Evolutionary conservation across 257 asterid species (phyloP).

Genomic region (Dorcoceras hygrometricum): DNA sequence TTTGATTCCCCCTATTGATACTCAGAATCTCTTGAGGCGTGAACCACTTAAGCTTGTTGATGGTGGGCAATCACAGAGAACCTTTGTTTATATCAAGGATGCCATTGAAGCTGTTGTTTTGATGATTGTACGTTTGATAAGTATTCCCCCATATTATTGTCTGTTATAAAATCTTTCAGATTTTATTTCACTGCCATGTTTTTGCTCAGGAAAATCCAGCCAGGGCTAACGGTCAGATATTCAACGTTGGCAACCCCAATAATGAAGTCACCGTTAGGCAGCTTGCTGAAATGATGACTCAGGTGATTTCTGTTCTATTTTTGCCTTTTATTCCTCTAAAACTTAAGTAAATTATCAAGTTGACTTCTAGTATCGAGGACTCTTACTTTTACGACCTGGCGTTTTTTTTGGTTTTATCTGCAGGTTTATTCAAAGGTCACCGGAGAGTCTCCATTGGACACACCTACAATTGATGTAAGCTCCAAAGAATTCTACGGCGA

Average conservation of each 20-base stretch:
- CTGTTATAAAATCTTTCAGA: slow-evolving; percentile 3
- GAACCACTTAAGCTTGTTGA: slow-evolving; percentile 94
- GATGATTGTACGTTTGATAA: slow-evolving; percentile 77
- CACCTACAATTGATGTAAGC: no score
- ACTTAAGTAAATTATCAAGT: no score
- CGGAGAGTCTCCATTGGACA: no score
- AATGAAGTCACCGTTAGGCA: slow-evolving; percentile 57
- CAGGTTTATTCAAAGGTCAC: no score
- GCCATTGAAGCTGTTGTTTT: slow-evolving; percentile 90
- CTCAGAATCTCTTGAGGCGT: slow-evolving; percentile 76
- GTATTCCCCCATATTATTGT: not conserved
- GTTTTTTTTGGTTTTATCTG: no score
- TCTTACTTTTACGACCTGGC: no score
- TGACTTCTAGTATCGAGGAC: no score
- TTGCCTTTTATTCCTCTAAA: no score
- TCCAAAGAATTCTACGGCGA: no score
- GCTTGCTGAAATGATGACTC: slow-evolving; percentile 59
- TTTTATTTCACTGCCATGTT: not conserved
- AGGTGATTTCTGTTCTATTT: slow-evolving; percentile 30
- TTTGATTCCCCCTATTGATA: slow-evolving; percentile 9
- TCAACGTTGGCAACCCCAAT: slow-evolving; percentile 56
- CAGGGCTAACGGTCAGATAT: slow-evolving; percentile 43
- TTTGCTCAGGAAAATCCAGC: slow-evolving; percentile 48
- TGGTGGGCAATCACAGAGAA: slow-evolving; percentile 93
- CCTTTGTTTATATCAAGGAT: slow-evolving; percentile 85